Conservation (phyloP, 306 rosid species). For the Erythrophleum fordii region DNA sequence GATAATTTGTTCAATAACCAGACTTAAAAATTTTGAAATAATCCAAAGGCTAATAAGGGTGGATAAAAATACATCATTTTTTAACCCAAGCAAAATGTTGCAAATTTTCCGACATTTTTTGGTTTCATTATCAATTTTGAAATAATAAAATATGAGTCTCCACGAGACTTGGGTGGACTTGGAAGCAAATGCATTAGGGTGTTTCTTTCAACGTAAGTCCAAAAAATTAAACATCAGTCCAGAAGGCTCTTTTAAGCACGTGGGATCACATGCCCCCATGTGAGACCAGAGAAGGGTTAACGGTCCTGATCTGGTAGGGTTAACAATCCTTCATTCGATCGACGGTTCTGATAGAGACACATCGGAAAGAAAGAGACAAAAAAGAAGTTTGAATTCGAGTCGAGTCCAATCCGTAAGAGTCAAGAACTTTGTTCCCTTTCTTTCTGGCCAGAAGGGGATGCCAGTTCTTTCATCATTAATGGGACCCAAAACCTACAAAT, state of each 20-base stretch:
- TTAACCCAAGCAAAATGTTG: not conserved
- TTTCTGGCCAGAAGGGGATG: not conserved
- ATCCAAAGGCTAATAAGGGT: too few species aligned
- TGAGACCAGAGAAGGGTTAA: constrained; percentile 46
- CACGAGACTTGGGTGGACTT: constrained; percentile 57
- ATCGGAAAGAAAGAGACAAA: constrained; percentile 18
- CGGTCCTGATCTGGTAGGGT: constrained; percentile 36
- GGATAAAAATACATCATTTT: too few species aligned
- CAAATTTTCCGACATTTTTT: not conserved
- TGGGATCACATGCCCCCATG: constrained; percentile 73
- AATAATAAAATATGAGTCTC: not conserved
- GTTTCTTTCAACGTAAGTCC: constrained; percentile 49
- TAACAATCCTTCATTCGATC: constrained; percentile 15
- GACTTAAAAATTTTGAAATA: too few species aligned
- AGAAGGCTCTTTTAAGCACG: too few species aligned
- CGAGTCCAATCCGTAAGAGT: constrained; percentile 36
- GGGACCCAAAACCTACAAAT: constrained; percentile 39
- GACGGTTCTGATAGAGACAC: constrained; percentile 40
- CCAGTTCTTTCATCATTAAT: constrained; percentile 29
- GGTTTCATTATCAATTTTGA: not conserved
- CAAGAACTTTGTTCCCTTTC: constrained; percentile 24
- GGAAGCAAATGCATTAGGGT: constrained; percentile 43
- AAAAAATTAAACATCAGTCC: too few species aligned
- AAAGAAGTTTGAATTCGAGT: constrained; percentile 40
- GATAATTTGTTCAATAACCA: too few species aligned